Conservation (phyloP, 139 green algal species). For the Deuterostichococcus epilithicus region DNA sequence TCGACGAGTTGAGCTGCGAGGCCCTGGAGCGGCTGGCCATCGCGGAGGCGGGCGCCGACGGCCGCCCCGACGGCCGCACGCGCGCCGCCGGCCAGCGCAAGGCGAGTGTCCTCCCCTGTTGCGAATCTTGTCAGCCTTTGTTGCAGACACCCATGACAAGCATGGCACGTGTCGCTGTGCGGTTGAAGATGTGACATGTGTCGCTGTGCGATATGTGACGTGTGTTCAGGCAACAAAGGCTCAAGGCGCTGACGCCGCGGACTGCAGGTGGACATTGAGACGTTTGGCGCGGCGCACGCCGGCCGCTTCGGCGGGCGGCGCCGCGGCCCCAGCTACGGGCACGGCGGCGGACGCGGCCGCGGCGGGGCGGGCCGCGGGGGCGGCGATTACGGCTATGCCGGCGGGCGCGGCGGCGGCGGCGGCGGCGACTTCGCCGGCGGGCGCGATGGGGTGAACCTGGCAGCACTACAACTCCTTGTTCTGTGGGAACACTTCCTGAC, state of each 20-base stretch:
- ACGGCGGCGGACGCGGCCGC: conserved; percentile 17
- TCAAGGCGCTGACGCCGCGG: not conserved
- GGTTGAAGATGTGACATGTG: too few relatives aligned
- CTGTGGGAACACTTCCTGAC: too few relatives aligned
- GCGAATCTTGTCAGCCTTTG: too few relatives aligned
- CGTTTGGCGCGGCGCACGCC: conserved; percentile 62
- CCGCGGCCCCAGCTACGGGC: conserved; percentile 25
- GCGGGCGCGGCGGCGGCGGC: too few relatives aligned
- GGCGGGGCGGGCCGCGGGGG: not conserved
- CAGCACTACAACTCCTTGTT: too few relatives aligned
- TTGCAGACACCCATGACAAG: too few relatives aligned
- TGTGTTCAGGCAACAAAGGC: too few relatives aligned
- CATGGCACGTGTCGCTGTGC: too few relatives aligned
- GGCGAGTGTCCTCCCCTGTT: not conserved
- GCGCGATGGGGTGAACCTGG: too few relatives aligned
- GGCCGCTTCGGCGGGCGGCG: conserved; percentile 33
- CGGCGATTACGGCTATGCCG: too few relatives aligned
- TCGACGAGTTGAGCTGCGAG: conserved; percentile 82
- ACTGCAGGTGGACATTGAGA: conserved; percentile 70
- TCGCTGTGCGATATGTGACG: too few relatives aligned
- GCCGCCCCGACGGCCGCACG: conserved; percentile 25
- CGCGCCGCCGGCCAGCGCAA: conserved; percentile 60
- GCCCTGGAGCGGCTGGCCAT: conserved; percentile 54
- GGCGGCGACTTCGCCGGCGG: too few relatives aligned
- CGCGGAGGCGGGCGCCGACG: conserved; percentile 1